Base-by-base conservation (phyloP, 257 asterid genomes). In the Oldenlandia corymbosa region DNA sequence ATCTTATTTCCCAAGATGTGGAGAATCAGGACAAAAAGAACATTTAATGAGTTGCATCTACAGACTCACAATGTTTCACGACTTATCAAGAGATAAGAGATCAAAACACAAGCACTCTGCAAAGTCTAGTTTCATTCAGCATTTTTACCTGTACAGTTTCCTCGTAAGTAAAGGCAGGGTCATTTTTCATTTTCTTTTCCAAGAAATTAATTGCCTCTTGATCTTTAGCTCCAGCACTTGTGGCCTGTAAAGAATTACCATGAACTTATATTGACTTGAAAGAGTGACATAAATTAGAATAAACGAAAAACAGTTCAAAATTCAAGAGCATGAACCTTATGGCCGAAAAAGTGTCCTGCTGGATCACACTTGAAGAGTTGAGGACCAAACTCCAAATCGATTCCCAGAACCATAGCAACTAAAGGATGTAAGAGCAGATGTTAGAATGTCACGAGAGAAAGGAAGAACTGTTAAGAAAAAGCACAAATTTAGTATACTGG, bases 271-370 rank as follows among this genome's bases (percentile, higher is more conserved):
- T n/a, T n/a, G 24, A 46, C 14, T 37, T 10, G 23, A 18, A n/a
- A 57, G 12, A 43, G 55, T 32, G 23, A 27, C 34, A 55, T 7
- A 31, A 26, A 43, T 36, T n/a, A 30, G 42, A 11, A 28, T 4
- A 30, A 55, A 20, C 10, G 5, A 21, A 28, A 31, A 11, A 10
- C 12, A n/a, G 28, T 28, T 32, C 20, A 31, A n/a, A 30, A 32
- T 57, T 57, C 17, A 5, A 57, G 28, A 32, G 2, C 56, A 39
- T 58, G 69, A 80, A 93, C 99, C 96, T 94, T 94, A 47, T 94
- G 99, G 67, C 99, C 99, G 49, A 86, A 94, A 75, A 94, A 94
- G 76, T 94, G 97, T 68, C 99, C 99, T 12, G 99, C 99, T n/a
- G 99, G 99, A 65, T 94, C 99, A 72, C 99, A 94, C 69, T 94